Evolutionary conservation across 306 rosid genomes (phyloP).

Genomic region (Cicer chorassanicum): DNA sequence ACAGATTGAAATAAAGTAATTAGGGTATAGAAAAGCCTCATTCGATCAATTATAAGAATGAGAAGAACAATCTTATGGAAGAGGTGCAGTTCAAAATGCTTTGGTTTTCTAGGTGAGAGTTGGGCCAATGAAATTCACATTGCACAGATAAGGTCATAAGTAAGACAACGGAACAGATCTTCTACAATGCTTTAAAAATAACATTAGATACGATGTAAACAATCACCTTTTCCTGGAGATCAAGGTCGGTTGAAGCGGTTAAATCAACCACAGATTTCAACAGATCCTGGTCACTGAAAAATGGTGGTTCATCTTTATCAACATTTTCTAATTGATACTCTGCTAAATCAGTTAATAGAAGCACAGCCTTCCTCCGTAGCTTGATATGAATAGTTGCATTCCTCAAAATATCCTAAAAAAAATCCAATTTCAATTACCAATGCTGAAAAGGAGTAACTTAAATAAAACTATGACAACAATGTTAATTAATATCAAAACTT

Average conservation of each 20-base stretch:
- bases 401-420: constrained; percentile 67
- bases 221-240: constrained; percentile 90
- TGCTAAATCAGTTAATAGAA: constrained; percentile 72
- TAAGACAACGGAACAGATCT: constrained; percentile 1
- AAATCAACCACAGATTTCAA: constrained; percentile 86
- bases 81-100: constrained; percentile 27
- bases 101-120: constrained; percentile 14
- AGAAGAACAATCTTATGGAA: constrained; percentile 19
- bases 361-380: constrained; percentile 74
- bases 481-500: constrained; percentile 14
- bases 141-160: constrained; percentile 12
- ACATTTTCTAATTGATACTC: constrained; percentile 60
- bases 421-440: constrained; percentile 4
- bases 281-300: constrained; percentile 60
- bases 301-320: constrained; percentile 52
- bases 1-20: constrained; percentile 5
- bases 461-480: constrained; percentile 16
- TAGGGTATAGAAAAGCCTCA: not conserved
- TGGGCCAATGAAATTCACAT: constrained; percentile 6
- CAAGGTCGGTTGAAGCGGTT: constrained; percentile 71
- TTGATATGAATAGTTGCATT: constrained; percentile 65
- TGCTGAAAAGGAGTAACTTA: constrained; percentile 9
- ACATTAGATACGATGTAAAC: constrained; percentile 28
- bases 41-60: not conserved
- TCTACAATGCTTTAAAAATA: constrained; percentile 15